Evolutionary conservation across 495 filamentous ascomycete species (phyloP), one percentile per base, ranked within the genome.

Genomic region (Penicillium parvum): DNA sequence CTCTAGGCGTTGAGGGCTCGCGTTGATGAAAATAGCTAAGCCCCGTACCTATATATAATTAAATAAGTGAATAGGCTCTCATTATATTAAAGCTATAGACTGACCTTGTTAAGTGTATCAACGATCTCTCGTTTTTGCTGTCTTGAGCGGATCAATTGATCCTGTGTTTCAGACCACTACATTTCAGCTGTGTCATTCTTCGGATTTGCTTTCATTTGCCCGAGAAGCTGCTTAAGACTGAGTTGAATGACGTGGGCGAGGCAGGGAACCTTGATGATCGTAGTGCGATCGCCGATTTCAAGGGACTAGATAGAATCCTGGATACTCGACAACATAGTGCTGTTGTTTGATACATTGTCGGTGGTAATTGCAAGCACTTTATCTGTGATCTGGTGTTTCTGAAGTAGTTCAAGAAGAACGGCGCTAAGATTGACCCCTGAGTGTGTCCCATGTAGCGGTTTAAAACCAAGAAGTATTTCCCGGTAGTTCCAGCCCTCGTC

Each of bases 341-440:
- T n/a, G 19, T 55, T 55, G 33, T 55, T 55, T 11, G 43, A 46
- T 17, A 28, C 36, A 34, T 53, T 53, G 37, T 53, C 40, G 30
- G 40, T 53, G 0, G 42, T 54, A 19, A 54, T 18, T 10, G 45
- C 21, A 2, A 54, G 32, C 3, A 49, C 40, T 15, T 23, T 5
- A 10, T 45, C 12, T 6, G 16, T 20, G 11, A 50, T 39, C 17
- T 20, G 7, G 23, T 50, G 47, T 9, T 42, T 26, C 18, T 36
- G 21, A 8, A 21, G 8, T 10, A 28, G 26, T 4, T 4, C 4
- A 3, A 28, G 12, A 3, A 28, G 26, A 28, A 28, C 8, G 3
- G 12, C 26, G 8, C 26, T 10, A 28, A 28, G 26, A 9, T 28
- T 9, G 8, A 9, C 3, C 9, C 26, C 26, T 4, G 3, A 10